phyloP scores from a whole-genome alignment of 2,329 filamentous ascomycete species.

The Penicillium fuscoglaucum region DNA sequence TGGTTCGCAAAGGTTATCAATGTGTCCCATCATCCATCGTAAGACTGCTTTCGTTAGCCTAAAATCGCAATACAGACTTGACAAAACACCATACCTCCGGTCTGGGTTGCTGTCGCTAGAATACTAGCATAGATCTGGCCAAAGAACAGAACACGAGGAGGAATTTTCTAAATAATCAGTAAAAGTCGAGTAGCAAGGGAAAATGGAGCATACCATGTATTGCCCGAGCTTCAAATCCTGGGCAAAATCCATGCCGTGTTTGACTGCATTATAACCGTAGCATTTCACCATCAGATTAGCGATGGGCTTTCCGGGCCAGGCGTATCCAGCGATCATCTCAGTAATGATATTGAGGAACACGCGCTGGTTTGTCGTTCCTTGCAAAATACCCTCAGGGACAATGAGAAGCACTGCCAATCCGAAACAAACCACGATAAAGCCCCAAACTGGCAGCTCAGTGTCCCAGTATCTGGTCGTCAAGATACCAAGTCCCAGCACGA shows the following conservation, averaged over 20 bases:
- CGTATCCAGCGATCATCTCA: conserved; percentile 37
- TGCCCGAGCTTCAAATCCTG: conserved; percentile 37
- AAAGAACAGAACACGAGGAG: conserved; percentile 35
- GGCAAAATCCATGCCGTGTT: conserved; percentile 36
- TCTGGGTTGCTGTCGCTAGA: conserved; percentile 35
- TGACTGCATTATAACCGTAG: conserved; percentile 38
- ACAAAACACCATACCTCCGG: conserved; percentile 26
- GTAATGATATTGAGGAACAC: conserved; percentile 36
- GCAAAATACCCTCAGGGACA: conserved; percentile 43
- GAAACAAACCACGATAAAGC: conserved; percentile 40
- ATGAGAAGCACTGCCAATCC: conserved; percentile 42
- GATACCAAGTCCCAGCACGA: conserved; percentile 38
- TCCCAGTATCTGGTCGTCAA: conserved; percentile 35
- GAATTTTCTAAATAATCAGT: conserved; percentile 26
- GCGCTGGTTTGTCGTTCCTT: conserved; percentile 34
- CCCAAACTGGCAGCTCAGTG: conserved; percentile 43
- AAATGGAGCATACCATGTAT: conserved; percentile 27
- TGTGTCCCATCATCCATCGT: conserved; percentile 36
- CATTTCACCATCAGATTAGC: conserved; percentile 39
- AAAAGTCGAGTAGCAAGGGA: neutral
- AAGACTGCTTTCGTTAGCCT: conserved; percentile 21
- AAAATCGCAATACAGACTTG: neutral
- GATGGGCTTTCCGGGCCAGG: conserved; percentile 37
- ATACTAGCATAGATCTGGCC: conserved; percentile 38
- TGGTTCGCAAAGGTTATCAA: conserved; percentile 29